Conservation (phyloP, 140 eudicot species). For the Artemisia princeps region DNA sequence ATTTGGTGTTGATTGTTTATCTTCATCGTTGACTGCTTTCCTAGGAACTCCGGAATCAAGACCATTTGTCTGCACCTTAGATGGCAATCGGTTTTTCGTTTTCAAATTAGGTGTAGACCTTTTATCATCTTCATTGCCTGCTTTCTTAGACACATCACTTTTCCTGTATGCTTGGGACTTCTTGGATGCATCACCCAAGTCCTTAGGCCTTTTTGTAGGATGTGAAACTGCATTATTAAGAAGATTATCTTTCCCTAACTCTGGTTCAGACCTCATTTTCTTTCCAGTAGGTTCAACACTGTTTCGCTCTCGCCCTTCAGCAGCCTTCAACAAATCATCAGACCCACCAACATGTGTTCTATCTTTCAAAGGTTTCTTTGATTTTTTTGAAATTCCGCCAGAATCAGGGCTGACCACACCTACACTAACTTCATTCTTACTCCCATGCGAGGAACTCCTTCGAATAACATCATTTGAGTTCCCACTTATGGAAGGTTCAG, state of each 20-base stretch:
- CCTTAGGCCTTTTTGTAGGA: conserved; percentile 49
- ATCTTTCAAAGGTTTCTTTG: conserved; percentile 34
- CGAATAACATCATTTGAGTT: conserved; percentile 26
- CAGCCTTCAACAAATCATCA: conserved; percentile 32
- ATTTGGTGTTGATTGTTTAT: conserved; percentile 23
- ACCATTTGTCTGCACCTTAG: conserved; percentile 28
- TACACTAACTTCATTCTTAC: conserved; percentile 30
- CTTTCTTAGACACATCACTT: conserved; percentile 29
- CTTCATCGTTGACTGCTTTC: conserved; percentile 34
- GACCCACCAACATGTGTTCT: conserved; percentile 32
- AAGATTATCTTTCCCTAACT: conserved; percentile 1
- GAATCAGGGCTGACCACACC: conserved; percentile 29
- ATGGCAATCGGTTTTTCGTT: conserved; percentile 30
- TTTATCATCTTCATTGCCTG: conserved; percentile 33
- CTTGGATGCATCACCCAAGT: conserved; percentile 35
- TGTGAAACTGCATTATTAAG: conserved; percentile 27
- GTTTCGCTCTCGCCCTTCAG: conserved; percentile 19
- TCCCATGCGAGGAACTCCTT: conserved; percentile 29
- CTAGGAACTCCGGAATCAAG: conserved; percentile 15
- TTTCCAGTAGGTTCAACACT: conserved; percentile 22
- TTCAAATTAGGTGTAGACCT: conserved; percentile 26
- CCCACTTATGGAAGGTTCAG: conserved; percentile 32
- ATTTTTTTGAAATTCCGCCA: conserved; percentile 23
- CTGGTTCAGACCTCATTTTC: conserved; percentile 12
- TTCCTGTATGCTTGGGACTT: conserved; percentile 34